phyloP scores from a whole-genome alignment of 768 basidiomycete species.

The Cystofilobasidium bisporidii region DNA sequence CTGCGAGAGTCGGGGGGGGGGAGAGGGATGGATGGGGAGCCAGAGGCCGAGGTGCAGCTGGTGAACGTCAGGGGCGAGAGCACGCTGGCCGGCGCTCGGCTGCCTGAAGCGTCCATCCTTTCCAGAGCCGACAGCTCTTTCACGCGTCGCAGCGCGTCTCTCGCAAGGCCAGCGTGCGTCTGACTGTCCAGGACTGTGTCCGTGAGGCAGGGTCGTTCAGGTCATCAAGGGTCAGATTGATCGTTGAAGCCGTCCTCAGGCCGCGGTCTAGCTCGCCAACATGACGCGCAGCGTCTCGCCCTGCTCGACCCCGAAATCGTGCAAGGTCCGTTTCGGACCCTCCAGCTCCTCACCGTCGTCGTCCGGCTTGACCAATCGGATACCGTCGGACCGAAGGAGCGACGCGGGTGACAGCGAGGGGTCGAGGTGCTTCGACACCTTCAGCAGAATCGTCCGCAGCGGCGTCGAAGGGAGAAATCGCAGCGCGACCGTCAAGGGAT shows the following conservation, averaged over 20 bases:
- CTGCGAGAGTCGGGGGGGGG: too few relatives aligned
- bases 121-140: too few relatives aligned
- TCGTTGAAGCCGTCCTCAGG: neutral
- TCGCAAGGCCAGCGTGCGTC: too few relatives aligned
- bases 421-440: conserved; percentile 16
- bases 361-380: neutral
- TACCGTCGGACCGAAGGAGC: too few relatives aligned
- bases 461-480: conserved; percentile 18
- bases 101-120: too few relatives aligned
- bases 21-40: too few relatives aligned
- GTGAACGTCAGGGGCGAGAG: too few relatives aligned
- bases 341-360: neutral
- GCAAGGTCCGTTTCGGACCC: neutral
- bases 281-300: neutral
- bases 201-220: too few relatives aligned
- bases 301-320: neutral
- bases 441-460: conserved; percentile 14
- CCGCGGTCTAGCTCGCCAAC: neutral
- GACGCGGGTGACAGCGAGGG: neutral
- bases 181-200: too few relatives aligned
- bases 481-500: neutral
- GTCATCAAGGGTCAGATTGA: neutral
- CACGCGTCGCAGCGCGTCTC: too few relatives aligned
- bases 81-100: too few relatives aligned
- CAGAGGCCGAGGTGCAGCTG: too few relatives aligned